Base-by-base conservation (phyloP, 129 eudicot genomes). In the Centella asiatica region DNA sequence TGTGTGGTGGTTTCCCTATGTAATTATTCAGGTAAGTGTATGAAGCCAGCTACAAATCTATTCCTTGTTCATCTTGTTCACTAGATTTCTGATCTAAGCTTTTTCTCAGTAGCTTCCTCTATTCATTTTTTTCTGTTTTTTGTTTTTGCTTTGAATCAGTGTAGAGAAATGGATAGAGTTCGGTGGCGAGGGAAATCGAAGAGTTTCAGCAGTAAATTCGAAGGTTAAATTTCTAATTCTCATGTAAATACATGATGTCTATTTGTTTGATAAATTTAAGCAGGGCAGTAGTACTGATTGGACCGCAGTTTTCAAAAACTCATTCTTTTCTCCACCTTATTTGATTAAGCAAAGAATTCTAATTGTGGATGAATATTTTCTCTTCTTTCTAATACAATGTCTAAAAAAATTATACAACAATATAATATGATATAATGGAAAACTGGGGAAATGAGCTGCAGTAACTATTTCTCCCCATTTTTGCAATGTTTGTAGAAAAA, bases 101-200 rank as follows among this genome's bases (percentile, higher is more conserved):
- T 67, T n/a, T 33, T 71, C 44, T 56, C 18, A 50, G 54, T 36
- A 48, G 31, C 69, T 13, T 50, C 67, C 4, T 19, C 32, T 27
- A 47, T 57, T 47, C 45, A n/a, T 56, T 42, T 12, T 29, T 5
- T 12, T 40, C 39, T 20, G 14, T 2, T 28, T 54, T 64, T n/a
- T 64, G 5, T 32, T 37, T 28, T 34, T 22, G 28, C 54, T 13
- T 27, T 64, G 40, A 29, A 58, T 65, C 17, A 7, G 48, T 72
- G 37, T 9, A 6, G 9, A 26, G 58, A 55, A 69, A 81, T 81
- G 86, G 82, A 81, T 59, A 72, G 69, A 61, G 34, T 66, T 60
- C 74, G 79, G 28, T 68, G 64, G 49, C 37, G 15, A 19, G 36
- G 68, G 53, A 81, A 56, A 54, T 55, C 76, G 8, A 76, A 40